These are phyloP conservation scores for Eucalyptus erythrocorys DNA, from an alignment of 345 rosid species.

Conservation along the genomic window DNA sequence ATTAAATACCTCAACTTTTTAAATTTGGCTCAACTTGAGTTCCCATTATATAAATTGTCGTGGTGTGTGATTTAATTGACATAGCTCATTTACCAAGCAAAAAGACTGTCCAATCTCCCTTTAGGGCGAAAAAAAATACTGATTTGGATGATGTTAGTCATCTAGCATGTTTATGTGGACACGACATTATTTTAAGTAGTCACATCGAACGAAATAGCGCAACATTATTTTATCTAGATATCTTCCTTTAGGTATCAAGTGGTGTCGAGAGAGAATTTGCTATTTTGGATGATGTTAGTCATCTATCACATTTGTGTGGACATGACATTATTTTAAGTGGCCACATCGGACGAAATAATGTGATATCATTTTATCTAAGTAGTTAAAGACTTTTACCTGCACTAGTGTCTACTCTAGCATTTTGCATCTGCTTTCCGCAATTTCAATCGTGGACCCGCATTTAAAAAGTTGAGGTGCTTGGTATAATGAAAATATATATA, in stretches of 20 bases:
- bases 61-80: not conserved
- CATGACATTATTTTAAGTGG: not conserved
- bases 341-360: rapidly evolving
- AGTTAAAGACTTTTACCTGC: rapidly evolving
- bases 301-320: not conserved
- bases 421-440: not conserved
- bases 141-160: not conserved
- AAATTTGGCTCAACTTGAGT: not conserved
- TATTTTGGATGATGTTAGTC: not conserved
- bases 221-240: no score
- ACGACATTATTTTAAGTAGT: not conserved
- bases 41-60: not conserved
- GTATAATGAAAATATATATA: not conserved
- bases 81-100: not conserved
- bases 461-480: not conserved
- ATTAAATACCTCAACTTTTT: not conserved
- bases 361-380: no score
- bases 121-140: not conserved
- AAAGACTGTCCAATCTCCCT: not conserved
- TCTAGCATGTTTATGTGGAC: not conserved
- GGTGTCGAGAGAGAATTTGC: not conserved
- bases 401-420: not conserved
- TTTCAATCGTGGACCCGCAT: not conserved
- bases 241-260: no score
- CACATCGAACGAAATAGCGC: rapidly evolving